Conservation (phyloP, 2,329 filamentous ascomycete species). For the Aspergillus ochraceus region DNA sequence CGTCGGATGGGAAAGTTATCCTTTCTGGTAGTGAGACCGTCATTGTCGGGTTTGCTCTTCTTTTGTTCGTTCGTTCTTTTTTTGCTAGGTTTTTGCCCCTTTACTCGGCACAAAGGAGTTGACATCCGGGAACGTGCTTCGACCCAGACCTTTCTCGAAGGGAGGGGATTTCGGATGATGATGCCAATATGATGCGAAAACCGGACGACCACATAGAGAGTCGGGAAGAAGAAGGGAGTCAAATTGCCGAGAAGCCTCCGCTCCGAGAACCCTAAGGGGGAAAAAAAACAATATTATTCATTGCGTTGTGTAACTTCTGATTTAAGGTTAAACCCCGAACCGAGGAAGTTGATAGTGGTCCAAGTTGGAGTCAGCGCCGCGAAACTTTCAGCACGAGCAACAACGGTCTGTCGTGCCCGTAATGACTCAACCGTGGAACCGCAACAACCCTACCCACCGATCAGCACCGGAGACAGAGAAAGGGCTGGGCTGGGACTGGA, state of each 20-base stretch:
- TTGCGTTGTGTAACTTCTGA: slow-evolving; percentile 1
- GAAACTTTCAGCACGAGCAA: slow-evolving; percentile 6
- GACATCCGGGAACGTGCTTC: background rate
- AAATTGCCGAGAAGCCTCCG: background rate
- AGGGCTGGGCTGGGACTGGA: slow-evolving; percentile 3
- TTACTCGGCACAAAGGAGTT: background rate
- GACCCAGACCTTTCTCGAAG: background rate
- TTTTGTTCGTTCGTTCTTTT: background rate
- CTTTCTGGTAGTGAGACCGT: background rate
- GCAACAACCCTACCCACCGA: background rate
- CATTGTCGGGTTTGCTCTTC: background rate
- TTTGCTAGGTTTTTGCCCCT: background rate
- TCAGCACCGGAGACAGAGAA: background rate
- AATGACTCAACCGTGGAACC: background rate
- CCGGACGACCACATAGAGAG: background rate
- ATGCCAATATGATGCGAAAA: background rate
- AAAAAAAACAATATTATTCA: background rate
- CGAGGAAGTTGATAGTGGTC: slow-evolving; percentile 2
- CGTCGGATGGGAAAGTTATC: background rate
- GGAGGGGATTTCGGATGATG: background rate
- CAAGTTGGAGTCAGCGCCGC: slow-evolving; percentile 8
- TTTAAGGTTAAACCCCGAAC: slow-evolving; percentile 9
- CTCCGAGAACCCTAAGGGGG: background rate
- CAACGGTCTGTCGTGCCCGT: background rate
- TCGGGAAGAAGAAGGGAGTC: background rate